Evolutionary conservation across 2,329 filamentous ascomycete species (phyloP), one percentile per base, ranked within the genome.

Genomic region (Arachnopeziza araneosa): DNA sequence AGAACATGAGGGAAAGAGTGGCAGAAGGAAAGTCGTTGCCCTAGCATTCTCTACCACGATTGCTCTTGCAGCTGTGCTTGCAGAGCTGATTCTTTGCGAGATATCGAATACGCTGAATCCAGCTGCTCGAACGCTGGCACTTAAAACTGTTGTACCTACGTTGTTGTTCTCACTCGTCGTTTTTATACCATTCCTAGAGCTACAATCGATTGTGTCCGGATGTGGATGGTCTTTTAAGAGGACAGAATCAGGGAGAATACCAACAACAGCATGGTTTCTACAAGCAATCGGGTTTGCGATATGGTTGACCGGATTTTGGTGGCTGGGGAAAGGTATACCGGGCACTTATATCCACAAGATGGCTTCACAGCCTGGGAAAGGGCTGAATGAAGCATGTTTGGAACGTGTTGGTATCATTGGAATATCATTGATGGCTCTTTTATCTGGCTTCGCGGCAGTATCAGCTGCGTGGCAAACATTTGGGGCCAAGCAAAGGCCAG

Each of bases 401-500:
- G 84, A 87, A 71, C 76, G 91, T 52, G 86, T 96, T 24, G 91
- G 91, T 14, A 87, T 96, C 50, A 91, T 96, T 63, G 91, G 91
- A 2, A 91, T 95, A 59, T 87, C 88, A 54, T 76, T 95, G 57
- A 96, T 96, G 90, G 91, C 91, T 19, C 81, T 93, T 17, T 78
- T 96, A n/a, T 91, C 91, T 7, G 91, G 91, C 0, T 96, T 96
- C 69, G 91, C 91, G 6, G 90, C 90, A n/a, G 89, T 96, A 36
- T 93, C 89, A 24, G 88, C 89, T 1, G 85, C 92, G 1, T 96
- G 91, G 90, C 89, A 96, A 70, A 90, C 85, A 0, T 91, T 96
- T 74, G 83, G 85, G 24, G 84, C 86, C 30, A 83, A 82, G 49
- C 77, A 83, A 32, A 80, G 82, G 30, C 83, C 83, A 2, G 83